A percentile compares a stretch with the other conserved stretches of the same genome.
These are phyloP conservation scores for Camillea tinctor DNA, from an alignment of 2,329 filamentous ascomycete genomes.

Conservation along the genomic window DNA sequence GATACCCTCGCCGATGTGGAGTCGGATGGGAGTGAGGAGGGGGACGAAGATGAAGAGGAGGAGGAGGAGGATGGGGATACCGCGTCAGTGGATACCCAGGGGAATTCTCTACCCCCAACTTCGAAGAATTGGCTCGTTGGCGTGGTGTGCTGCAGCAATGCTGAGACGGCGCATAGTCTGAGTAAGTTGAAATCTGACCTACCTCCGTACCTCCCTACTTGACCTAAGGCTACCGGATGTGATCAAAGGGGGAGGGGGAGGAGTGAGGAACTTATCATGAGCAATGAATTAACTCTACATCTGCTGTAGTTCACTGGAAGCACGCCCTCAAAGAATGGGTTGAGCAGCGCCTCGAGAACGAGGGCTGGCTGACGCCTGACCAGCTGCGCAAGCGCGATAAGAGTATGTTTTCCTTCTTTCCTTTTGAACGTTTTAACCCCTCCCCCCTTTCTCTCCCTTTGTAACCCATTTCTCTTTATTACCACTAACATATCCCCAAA, in stretches of 20 bases:
- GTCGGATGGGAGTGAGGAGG: constrained; percentile 32
- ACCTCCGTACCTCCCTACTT: too few species aligned
- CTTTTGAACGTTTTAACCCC: too few species aligned
- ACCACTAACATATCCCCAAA: too few species aligned
- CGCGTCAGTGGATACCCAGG: constrained; percentile 39
- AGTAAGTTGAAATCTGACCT: constrained; percentile 19
- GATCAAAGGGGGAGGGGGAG: too few species aligned
- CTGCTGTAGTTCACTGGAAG: constrained; percentile 64
- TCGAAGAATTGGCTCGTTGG: constrained; percentile 43
- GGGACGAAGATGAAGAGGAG: constrained; percentile 35
- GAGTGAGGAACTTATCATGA: too few species aligned
- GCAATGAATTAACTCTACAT: too few species aligned
- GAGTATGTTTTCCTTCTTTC: too few species aligned
- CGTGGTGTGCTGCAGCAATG: constrained; percentile 46
- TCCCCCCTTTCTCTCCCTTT: too few species aligned
- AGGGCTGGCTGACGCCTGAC: constrained; percentile 56
- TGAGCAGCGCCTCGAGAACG: constrained; percentile 55
- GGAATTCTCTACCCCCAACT: constrained; percentile 34
- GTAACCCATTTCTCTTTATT: too few species aligned
- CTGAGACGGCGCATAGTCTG: constrained; percentile 68
- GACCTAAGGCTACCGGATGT: too few species aligned
- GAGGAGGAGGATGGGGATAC: constrained; percentile 35
- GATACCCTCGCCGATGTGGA: constrained; percentile 66
- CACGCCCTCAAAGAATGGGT: constrained; percentile 72
- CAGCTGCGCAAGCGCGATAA: constrained; percentile 59